Evolutionary conservation across 345 rosid species (phyloP), one percentile per base, ranked within the genome.

Genomic region (Melastoma malabathricum): DNA sequence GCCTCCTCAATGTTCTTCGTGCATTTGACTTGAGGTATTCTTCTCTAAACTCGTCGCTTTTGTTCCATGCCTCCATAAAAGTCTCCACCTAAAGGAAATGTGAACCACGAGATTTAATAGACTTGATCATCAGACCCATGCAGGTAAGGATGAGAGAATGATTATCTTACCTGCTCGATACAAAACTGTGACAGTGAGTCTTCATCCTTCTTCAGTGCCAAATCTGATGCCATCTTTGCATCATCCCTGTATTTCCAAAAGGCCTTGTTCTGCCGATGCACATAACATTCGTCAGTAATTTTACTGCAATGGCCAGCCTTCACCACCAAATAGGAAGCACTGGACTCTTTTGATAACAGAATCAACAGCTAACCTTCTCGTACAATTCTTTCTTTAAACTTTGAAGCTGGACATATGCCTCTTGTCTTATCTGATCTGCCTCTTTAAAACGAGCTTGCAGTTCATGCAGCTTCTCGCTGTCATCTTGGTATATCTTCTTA

Each of bases 391-490:
- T 73, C 82, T 59, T 82, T 66, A 85, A 65, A 66, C 55, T 61
- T 41, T 69, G 77, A 44, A 83, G 59, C 62, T 60, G 78, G 12
- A 7, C 63, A 66, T 73, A 89, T 34, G 84, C 89, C 52, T 79
- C 74, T 59, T 89, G 97, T 38, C 95, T 82, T 44, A 69, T 64
- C 45, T 58, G 72, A 72, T 81, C 70, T 14, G 93, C 97, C 66
- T 70, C 74, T 64, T 57, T 71, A 58, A 73, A 81, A 57, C 61
- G 68, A 50, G 49, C 53, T 45, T 55, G 68, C 74, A 82, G 65
- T 64, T 68, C 63, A 47, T 62, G 66, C 23, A 75, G 65, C 57
- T 50, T 80, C 23, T 68, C 70, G 54, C 67, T 59, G 65, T 71
- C 78, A 46, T 71, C 82, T 39, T 60, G 56, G 48, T 64, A 67